Percentiles rank a stretch among this genome's conserved stretches.
These are phyloP conservation scores for Serpula lacrymans DNA, from an alignment of 768 basidiomycete species.

Conservation along the genomic window DNA sequence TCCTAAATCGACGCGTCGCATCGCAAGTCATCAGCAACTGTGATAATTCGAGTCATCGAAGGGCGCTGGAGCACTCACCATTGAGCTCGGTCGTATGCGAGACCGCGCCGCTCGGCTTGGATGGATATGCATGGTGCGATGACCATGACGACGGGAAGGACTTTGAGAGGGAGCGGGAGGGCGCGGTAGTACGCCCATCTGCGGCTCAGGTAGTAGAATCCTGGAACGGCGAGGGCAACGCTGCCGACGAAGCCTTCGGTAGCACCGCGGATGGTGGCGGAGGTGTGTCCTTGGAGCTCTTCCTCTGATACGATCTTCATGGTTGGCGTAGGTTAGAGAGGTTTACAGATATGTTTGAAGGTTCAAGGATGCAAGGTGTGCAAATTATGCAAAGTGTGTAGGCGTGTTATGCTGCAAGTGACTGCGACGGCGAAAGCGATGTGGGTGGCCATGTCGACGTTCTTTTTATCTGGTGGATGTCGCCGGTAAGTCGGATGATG, in stretches of 20 bases:
- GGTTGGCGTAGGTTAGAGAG: not conserved
- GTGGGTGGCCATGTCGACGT: no score
- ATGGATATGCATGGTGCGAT: slow-evolving; percentile 67
- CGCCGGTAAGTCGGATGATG: no score
- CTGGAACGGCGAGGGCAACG: slow-evolving; percentile 46
- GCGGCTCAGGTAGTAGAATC: slow-evolving; percentile 49
- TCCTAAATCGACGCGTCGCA: slow-evolving; percentile 12
- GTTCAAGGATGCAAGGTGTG: no score
- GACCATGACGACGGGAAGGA: slow-evolving; percentile 63
- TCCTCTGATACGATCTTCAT: slow-evolving; percentile 36
- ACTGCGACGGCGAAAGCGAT: no score
- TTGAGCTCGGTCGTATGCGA: slow-evolving; percentile 59
- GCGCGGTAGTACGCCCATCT: slow-evolving; percentile 56
- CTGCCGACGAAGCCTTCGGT: slow-evolving; percentile 51
- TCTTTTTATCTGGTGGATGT: no score
- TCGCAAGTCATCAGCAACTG: not conserved
- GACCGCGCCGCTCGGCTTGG: slow-evolving; percentile 67
- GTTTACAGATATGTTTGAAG: no score
- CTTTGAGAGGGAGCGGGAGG: slow-evolving; percentile 66
- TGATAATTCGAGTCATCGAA: not conserved
- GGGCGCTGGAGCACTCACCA: slow-evolving; percentile 40
- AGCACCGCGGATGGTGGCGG: slow-evolving; percentile 58
- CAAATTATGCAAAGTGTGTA: no score
- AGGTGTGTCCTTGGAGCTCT: slow-evolving; percentile 53
- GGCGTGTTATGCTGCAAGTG: no score